Evolutionary conservation across 371 early-diverging fungal genomes (phyloP).

Genomic region (Fennellomyces sp.): DNA sequence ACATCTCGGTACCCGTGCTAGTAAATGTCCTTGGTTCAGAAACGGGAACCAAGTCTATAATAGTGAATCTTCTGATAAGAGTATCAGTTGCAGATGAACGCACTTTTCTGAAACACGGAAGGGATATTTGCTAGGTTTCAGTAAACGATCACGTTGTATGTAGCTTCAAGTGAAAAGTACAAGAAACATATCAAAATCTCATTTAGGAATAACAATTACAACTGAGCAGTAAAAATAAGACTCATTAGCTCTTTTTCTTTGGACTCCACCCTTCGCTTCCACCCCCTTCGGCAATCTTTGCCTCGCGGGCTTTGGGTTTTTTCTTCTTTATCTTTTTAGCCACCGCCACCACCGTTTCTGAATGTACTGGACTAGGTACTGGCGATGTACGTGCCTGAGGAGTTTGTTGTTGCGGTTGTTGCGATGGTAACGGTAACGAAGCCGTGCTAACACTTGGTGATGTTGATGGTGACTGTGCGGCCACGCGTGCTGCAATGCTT

Average conservation of each 20-base stretch:
- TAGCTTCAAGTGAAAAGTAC: too few species aligned
- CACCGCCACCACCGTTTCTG: slow-evolving; percentile 7
- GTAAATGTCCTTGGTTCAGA: too few species aligned
- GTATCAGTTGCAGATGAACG: too few species aligned
- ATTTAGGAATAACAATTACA: too few species aligned
- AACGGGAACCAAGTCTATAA: too few species aligned
- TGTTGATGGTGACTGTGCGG: slow-evolving; percentile 5
- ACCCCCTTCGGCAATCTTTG: slow-evolving; percentile 7
- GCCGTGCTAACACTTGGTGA: background rate
- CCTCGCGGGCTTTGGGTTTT: slow-evolving; percentile 31
- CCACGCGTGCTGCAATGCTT: slow-evolving; percentile 31
- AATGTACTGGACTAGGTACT: background rate
- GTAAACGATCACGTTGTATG: too few species aligned
- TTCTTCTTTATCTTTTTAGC: slow-evolving; percentile 28
- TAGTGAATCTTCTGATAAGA: too few species aligned
- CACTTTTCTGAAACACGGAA: too few species aligned
- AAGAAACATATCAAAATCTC: too few species aligned
- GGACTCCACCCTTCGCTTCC: slow-evolving; percentile 2
- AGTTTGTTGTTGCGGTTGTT: background rate
- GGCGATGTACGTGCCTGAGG: slow-evolving; percentile 1
- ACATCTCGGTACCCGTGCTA: too few species aligned
- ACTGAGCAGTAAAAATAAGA: too few species aligned
- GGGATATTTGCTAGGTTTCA: too few species aligned
- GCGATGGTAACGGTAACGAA: background rate
- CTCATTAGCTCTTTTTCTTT: slow-evolving; percentile 3